Base-by-base conservation (phyloP, 257 asterid genomes). In the Salvia rosmarinus region DNA sequence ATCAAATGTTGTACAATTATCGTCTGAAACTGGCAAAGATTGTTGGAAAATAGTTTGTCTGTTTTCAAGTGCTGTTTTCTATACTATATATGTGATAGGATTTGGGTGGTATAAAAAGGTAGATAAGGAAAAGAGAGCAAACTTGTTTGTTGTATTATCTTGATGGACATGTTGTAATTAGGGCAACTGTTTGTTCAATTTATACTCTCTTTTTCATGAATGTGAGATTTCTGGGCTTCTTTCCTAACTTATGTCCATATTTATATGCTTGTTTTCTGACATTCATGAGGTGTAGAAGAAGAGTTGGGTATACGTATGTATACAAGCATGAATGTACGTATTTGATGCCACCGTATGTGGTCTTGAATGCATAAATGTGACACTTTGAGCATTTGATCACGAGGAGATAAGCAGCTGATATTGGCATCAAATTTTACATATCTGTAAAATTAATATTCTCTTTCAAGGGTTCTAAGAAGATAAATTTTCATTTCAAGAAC, bases 391-490 rank as follows among this genome's bases (percentile, higher is more conserved):
- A 75, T 68, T 47, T 5, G 42, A 61, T 51, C 46, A 49, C 17
- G 44, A 62, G 56, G 8, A 60, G 71, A 51, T 56, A 49, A 34
- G 32, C 37, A 37, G 43, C 11, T 37, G 43, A 9, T 58, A 11
- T 46, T 14, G 73, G 64, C 73, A 66, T 74, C 68, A 44, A 40
- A 47, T 44, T 50, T 47, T 60, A 59, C 21, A 43, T 14, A 64
- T 25, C 9, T 58, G 17, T 75, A 39, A 5, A 51, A 65, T 23
- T 57, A 55, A 70, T 50, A 76, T 72, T 77, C 80, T 47, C 32
- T 72, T 70, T 76, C 73, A 81, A 73, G 72, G 76, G 75, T 61
- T 72, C 56, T 65, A 10, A 51, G 21, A 64, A 49, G 82, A 62
- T 10, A 16, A 52, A 46, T 72, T 80, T 63, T 75, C 50, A 17